These are phyloP conservation scores for Diaporthe vexans DNA, from an alignment of 2,329 filamentous ascomycete genomes.

Conservation along the genomic window DNA sequence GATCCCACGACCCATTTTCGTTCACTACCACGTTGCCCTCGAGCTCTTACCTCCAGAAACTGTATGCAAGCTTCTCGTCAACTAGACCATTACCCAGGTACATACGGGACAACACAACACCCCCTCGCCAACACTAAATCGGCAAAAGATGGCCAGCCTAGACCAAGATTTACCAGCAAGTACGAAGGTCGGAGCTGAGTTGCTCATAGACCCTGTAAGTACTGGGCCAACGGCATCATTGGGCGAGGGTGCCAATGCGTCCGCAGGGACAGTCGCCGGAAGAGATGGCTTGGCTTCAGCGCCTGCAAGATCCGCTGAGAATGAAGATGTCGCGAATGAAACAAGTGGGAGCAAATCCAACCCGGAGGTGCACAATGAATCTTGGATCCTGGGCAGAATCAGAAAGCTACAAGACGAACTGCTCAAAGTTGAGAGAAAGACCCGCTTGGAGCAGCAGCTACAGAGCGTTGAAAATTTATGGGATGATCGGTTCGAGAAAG, in stretches of 20 bases:
- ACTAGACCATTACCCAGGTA: too few species aligned
- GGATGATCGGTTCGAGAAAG: background rate
- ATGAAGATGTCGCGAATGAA: background rate
- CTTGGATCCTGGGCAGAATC: background rate
- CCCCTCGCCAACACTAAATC: rapidly evolving
- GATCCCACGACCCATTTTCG: background rate
- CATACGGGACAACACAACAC: too few species aligned
- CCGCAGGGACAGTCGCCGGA: background rate
- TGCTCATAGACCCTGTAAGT: background rate
- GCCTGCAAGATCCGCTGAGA: background rate
- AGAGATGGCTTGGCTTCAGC: too few species aligned
- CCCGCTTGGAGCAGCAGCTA: background rate
- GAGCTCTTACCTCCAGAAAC: too few species aligned
- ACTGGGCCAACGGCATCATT: background rate
- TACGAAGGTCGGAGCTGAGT: background rate
- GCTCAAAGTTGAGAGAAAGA: background rate
- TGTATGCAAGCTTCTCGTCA: too few species aligned
- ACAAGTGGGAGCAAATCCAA: background rate
- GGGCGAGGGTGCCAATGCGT: too few species aligned
- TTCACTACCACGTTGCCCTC: too few species aligned
- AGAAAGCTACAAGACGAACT: constrained; percentile 4
- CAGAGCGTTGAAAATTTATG: background rate
- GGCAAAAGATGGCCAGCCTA: background rate
- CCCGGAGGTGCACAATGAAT: too few species aligned
- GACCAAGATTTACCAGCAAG: background rate